Percentiles rank a stretch among this genome's conserved stretches.
Evolutionary conservation across 2,329 filamentous ascomycete species (phyloP).

Genomic region (Diaporthe capsici): DNA sequence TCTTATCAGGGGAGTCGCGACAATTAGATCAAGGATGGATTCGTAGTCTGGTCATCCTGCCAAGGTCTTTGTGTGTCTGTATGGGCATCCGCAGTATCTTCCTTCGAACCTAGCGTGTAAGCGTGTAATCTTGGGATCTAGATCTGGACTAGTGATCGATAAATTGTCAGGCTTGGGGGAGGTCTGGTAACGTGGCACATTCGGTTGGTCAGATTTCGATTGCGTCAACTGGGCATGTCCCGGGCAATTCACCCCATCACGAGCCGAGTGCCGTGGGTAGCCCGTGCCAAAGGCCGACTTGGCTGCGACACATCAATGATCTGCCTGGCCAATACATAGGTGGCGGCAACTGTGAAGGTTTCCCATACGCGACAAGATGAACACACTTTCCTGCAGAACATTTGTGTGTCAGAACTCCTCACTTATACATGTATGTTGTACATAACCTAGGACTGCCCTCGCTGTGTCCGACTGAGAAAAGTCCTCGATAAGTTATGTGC

Average conservation of each 20-base stretch:
- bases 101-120: constrained; percentile 16
- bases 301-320: constrained; percentile 25
- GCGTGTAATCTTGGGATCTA: constrained; percentile 32
- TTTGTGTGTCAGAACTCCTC: neutral
- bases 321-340: neutral
- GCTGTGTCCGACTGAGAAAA: neutral
- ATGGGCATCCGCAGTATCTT: constrained; percentile 20
- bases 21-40: constrained; percentile 7
- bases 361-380: neutral
- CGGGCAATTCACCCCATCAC: constrained; percentile 27
- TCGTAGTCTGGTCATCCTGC: constrained; percentile 9
- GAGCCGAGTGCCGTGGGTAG: constrained; percentile 37
- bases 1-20: neutral
- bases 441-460: neutral
- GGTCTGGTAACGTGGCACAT: constrained; percentile 39
- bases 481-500: neutral
- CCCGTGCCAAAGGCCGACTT: constrained; percentile 25
- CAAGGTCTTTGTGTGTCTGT: constrained; percentile 10
- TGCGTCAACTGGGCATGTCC: constrained; percentile 38
- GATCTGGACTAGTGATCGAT: constrained; percentile 36
- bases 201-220: constrained; percentile 38
- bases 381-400: neutral
- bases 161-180: constrained; percentile 23
- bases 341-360: neutral
- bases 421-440: neutral